These are phyloP conservation scores for Hibiscus syriacus DNA, from an alignment of 345 rosid species.

Conservation along the genomic window DNA sequence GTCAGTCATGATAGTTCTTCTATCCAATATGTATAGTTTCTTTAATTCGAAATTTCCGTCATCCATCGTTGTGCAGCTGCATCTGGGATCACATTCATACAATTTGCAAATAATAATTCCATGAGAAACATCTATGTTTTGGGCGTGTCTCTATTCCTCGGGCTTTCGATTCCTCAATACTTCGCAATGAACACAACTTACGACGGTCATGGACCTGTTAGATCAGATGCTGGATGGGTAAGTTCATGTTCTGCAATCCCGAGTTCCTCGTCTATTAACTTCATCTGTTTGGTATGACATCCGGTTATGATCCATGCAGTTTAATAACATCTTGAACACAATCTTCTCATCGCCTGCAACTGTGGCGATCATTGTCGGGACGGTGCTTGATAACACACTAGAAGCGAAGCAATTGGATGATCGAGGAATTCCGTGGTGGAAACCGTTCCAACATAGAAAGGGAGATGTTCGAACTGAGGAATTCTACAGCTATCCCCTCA, in stretches of 20 bases:
- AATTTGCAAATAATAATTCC: conserved; percentile 73
- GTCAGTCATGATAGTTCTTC: background rate
- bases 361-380: conserved; percentile 64
- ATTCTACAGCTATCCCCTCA: conserved; percentile 62
- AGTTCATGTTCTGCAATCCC: conserved; percentile 16
- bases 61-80: conserved; percentile 80
- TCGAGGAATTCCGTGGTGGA: conserved; percentile 87
- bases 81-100: conserved; percentile 73
- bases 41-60: background rate
- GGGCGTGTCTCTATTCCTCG: conserved; percentile 85
- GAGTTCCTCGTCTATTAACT: background rate
- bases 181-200: conserved; percentile 38
- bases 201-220: conserved; percentile 71
- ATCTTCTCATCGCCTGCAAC: conserved; percentile 82
- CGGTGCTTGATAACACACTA: conserved; percentile 69
- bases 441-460: conserved; percentile 58
- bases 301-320: conserved; percentile 32
- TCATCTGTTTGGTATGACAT: background rate
- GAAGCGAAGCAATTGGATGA: conserved; percentile 35
- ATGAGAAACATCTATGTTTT: conserved; percentile 81
- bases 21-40: background rate
- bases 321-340: conserved; percentile 76
- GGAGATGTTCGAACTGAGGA: conserved; percentile 72
- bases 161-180: conserved; percentile 80
- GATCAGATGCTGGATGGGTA: conserved; percentile 87